Evolutionary conservation across 179 eudicot genomes (phyloP), one percentile per base, ranked within the genome.

Genomic region (Silene noctiflora): DNA sequence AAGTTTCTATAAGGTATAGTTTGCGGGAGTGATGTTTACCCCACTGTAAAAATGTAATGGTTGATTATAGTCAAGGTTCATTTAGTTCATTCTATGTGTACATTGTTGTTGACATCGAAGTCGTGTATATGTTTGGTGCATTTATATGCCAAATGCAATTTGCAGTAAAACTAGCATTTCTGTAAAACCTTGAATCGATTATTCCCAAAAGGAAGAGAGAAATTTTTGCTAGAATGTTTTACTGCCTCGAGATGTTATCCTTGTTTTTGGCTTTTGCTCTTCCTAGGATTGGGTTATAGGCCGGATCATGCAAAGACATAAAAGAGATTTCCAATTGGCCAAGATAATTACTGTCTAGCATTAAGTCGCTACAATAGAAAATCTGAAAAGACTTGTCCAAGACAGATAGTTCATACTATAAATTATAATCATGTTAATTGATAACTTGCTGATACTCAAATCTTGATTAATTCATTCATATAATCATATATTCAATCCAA

Each of bases 51-150:
- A 70, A 70, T 71, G 20, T 63, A 20, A 48, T 61, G 69, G 60
- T 67, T 73, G 62, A n/a, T 56, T 56, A 6, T 56, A 60, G 69
- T 56, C 56, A 56, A 27, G 71, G 46, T 71, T 71, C 12, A 44
- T 42, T 20, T 29, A 12, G 42, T 51, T 25, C 51, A 39, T 53
- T 63, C 70, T 59, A 48, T 14, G 25, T 67, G 70, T 62, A 71
- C 74, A 70, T 10, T 42, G 16, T 73, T 27, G 31, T 56, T 77
- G 72, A 64, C 72, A 69, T 67, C 56, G 22, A 78, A 70, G 64
- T 75, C 33, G 22, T 76, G 58, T 80, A 71, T 75, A 71, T 80
- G 78, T 39, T 69, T 44, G 51, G 35, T 27, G 29, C 12, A 44
- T 42, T 44, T 69, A 3, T 42, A 69, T 68, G 72, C 9, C 42